phyloP scores from a whole-genome alignment of 495 filamentous ascomycete species.

The Aspergillus leporis region DNA sequence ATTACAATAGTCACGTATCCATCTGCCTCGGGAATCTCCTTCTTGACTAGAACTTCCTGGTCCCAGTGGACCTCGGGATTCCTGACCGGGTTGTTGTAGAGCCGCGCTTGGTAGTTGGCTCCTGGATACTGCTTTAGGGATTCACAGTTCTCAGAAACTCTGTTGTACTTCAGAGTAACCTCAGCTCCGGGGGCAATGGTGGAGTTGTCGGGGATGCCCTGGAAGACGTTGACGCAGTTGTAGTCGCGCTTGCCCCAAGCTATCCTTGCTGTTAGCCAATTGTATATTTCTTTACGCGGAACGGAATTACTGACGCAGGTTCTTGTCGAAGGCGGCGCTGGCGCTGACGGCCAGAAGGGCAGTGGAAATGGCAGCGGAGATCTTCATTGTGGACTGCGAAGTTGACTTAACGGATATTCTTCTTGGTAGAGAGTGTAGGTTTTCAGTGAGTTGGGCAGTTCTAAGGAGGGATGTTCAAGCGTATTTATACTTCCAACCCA shows the following conservation, averaged over 20 bases:
- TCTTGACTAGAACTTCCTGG: constrained; percentile 24
- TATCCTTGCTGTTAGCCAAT: constrained; percentile 11
- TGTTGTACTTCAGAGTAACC: constrained; percentile 34
- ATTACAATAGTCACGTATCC: constrained; percentile 31
- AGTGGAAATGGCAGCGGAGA: constrained; percentile 29
- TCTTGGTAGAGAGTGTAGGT: not conserved
- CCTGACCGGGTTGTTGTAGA: constrained; percentile 43
- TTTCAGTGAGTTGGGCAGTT: not conserved
- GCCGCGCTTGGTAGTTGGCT: constrained; percentile 29
- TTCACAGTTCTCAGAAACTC: constrained; percentile 28
- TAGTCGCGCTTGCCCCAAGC: constrained; percentile 46
- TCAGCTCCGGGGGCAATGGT: constrained; percentile 28
- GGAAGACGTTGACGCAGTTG: constrained; percentile 39
- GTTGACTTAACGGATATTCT: not conserved
- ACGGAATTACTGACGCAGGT: constrained; percentile 28
- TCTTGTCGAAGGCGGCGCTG: constrained; percentile 37
- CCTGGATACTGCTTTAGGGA: constrained; percentile 25
- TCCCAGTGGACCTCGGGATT: constrained; percentile 24
- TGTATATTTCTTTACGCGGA: not conserved
- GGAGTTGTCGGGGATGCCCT: constrained; percentile 38
- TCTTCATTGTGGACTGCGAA: constrained; percentile 30
- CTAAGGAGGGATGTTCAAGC: too few relatives aligned
- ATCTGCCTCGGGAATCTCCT: constrained; percentile 21
- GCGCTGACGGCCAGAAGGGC: constrained; percentile 32
- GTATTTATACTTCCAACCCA: not conserved